Conservation (phyloP, 768 basidiomycete species). For the Cystobasidium onofrii region DNA sequence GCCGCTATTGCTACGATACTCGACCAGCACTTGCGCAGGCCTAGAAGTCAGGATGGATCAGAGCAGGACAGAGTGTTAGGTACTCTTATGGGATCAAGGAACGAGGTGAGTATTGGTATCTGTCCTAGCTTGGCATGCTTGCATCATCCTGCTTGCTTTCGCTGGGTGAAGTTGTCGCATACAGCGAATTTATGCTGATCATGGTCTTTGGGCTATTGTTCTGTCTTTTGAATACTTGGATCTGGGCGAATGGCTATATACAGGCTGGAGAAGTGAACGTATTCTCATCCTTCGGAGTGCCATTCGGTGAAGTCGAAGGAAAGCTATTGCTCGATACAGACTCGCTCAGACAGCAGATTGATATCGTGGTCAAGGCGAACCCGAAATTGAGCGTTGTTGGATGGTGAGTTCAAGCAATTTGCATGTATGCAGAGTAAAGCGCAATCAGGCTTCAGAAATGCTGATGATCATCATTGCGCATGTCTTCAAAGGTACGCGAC, state of each 20-base stretch:
- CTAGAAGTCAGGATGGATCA: conserved; percentile 8
- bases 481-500: conserved; percentile 38
- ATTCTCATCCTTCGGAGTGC: conserved; percentile 21
- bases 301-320: conserved; percentile 30
- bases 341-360: conserved; percentile 22
- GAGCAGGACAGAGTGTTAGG: conserved; percentile 35
- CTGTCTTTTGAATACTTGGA: background rate
- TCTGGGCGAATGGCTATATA: background rate
- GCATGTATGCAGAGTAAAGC: too few species aligned
- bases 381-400: conserved; percentile 28
- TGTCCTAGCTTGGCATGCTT: too few species aligned
- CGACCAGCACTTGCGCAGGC: conserved; percentile 33
- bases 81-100: conserved; percentile 26
- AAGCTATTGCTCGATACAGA: conserved; percentile 29
- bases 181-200: background rate
- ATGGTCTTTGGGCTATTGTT: background rate
- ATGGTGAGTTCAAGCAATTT: conserved; percentile 13
- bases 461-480: too few species aligned
- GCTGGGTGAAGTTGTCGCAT: background rate
- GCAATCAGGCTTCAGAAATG: too few species aligned
- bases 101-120: background rate
- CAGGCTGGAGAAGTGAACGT: conserved; percentile 29
- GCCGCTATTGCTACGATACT: conserved; percentile 20
- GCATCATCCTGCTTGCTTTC: background rate
- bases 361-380: conserved; percentile 22